Base-by-base conservation (phyloP, 768 basidiomycete species). In the Pisolithus albus region DNA sequence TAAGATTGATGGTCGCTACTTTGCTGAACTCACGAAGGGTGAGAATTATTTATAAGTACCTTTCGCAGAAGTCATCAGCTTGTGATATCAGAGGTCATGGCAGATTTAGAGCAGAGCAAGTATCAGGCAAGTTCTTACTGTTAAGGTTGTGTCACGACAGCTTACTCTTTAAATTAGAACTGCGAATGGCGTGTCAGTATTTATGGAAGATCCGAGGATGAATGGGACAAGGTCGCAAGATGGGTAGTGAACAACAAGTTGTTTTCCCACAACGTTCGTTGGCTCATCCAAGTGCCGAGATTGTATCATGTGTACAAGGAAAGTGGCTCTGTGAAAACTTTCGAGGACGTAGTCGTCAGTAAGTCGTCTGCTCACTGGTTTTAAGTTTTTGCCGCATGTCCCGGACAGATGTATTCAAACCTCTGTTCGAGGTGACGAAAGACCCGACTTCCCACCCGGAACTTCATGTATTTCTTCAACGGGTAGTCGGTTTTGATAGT, bases 171-270 rank as follows among this genome's bases (percentile, higher is more conserved):
- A 28, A 24, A 11, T 38, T 57, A 92, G 86, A 93, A 94, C 58
- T 92, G 89, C 55, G 96, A 99, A 72, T 99, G 96, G 92, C 83
- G 96, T 5, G 79, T 98, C 51, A 95, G 92, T 56, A 89, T 99
- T 55, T 99, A 98, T 59, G 96, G 94, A 3, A 81, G 92, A 51
- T 78, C 76, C 2, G 57, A 67, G 10, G 76, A 82, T 52, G 96
- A 99, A 71, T 99, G 96, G 96, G 96, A 98, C 75, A 97, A 97
- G 62, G 75, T 99, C 6, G 96, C 96, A 16, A 88, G 86, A 74
- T 99, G 96, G 96, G 84, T 99, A 52, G 82, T 96, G 64, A 79
- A 88, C 64, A 81, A 97, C 74, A 92, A 95, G 66, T 75, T 98
- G 5, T 88, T 79, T 67, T 97, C 94, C 3, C 94, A 98, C 69